Evolutionary conservation across 192 early-diverging fungal species (phyloP), one percentile per base, ranked within the genome.

Genomic region (Coemansia sp.): DNA sequence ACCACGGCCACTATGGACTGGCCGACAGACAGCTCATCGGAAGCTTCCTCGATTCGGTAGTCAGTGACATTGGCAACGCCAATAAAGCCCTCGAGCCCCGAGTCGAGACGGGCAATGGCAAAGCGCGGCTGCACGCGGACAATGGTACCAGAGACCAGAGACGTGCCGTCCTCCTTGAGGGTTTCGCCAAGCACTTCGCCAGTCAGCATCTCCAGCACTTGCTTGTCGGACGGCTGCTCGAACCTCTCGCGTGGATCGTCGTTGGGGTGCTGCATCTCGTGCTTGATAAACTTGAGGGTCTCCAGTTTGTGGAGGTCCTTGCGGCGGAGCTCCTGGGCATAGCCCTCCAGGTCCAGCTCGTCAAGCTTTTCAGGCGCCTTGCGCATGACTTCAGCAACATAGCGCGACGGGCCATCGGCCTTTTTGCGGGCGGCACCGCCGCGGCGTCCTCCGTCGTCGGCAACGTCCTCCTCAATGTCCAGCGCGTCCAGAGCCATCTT

Each of bases 401-500:
- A 83, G 37, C 80, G 75, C 21, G 89, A 88, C 3, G 88, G 91
- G 14, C 59, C 56, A 35, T 56, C 59, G 3, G 53, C 18, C 41
- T 45, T 56, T 40, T 56, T 43, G 32, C 38, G 47, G 14, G 21
- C 8, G 21, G 27, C 46, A 37, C 19, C 17, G 23, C 61, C 55
- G 5, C 46, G 30, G 25, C 60, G 57, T 31, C 82, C 80, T n/a
- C 81, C 76, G 26, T 81, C 82, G n/a, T 86, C 84, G 2, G 86
- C 83, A 17, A 71, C 88, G 34, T 90, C 88, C 18, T 86, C 86
- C 42, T 89, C 88, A 47, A 94, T 83, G 62, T 96, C 96, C 39
- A 97, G 71, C 1, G 94, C 93, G 63, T 95, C 94, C 4, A 89
- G 85, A 10, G 90, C 93, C 93, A 97, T 97, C 74, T 99, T 94